Percentiles rank a stretch among this genome's conserved stretches.
Evolutionary conservation across 1,284 basidiomycete species (phyloP).

Genomic region (Microbotryum intermedium): DNA sequence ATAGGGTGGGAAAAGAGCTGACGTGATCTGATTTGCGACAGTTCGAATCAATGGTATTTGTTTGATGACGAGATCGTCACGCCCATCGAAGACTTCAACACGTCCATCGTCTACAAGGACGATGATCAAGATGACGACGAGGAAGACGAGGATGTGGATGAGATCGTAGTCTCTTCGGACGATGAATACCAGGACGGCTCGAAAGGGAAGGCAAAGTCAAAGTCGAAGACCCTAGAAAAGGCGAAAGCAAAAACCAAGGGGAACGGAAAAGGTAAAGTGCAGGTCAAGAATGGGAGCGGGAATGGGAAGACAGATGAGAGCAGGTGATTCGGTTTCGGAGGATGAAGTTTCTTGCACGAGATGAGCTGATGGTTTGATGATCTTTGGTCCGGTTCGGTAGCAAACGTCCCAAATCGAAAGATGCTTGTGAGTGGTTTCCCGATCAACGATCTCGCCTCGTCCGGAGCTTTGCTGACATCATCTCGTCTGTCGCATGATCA

Average conservation of each 20-base stretch:
- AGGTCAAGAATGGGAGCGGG: too few relatives aligned
- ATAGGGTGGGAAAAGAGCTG: constrained; percentile 5
- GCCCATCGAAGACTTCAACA: constrained; percentile 28
- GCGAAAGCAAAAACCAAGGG: not conserved
- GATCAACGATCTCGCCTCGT: too few relatives aligned
- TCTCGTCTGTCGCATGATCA: constrained; percentile 32
- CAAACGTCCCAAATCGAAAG: constrained; percentile 12
- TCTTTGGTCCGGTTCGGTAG: not conserved
- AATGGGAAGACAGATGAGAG: too few relatives aligned
- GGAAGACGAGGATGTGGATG: not conserved
- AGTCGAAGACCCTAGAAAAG: constrained; percentile 11
- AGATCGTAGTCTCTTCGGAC: not conserved
- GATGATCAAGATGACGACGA: constrained; percentile 27
- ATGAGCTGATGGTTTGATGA: too few relatives aligned
- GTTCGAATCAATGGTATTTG: constrained; percentile 68
- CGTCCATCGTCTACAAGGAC: constrained; percentile 25
- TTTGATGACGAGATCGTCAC: constrained; percentile 66
- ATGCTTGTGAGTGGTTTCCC: constrained; percentile 22
- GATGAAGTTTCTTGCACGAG: too few relatives aligned
- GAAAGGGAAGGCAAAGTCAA: constrained; percentile 16
- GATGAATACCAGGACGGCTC: constrained; percentile 28
- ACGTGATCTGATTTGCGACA: constrained; percentile 35
- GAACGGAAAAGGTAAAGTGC: too few relatives aligned
- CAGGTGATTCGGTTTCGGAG: too few relatives aligned
- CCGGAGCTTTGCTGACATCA: too few relatives aligned